phyloP scores from a whole-genome alignment of 306 rosid genomes.

The Quercus robur region DNA sequence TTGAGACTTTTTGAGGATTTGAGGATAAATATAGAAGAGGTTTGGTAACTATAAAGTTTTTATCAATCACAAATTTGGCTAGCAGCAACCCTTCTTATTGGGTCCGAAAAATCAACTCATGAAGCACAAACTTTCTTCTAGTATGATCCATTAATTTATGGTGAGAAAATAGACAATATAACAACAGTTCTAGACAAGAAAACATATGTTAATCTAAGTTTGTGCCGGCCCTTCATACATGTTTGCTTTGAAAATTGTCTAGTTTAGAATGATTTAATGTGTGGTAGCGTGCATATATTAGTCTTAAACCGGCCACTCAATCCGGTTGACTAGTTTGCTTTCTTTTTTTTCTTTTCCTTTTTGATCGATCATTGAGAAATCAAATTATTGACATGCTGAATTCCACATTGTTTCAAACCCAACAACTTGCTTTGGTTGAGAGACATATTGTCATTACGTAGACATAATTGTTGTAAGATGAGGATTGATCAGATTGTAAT shows the following conservation, averaged over 20 bases:
- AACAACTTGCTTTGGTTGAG: too few relatives aligned
- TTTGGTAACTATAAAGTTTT: neutral
- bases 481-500: too few relatives aligned
- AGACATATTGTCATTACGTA: too few relatives aligned
- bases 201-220: neutral
- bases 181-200: neutral
- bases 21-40: neutral
- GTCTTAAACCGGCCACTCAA: neutral
- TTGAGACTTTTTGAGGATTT: neutral
- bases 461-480: too few relatives aligned
- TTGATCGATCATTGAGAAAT: neutral
- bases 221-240: neutral
- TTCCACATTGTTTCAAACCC: neutral
- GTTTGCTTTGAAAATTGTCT: neutral
- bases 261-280: neutral
- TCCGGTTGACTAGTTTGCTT: neutral
- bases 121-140: too few relatives aligned
- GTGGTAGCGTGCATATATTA: neutral
- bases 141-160: neutral
- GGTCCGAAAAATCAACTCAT: too few relatives aligned
- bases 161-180: neutral
- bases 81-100: neutral
- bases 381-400: neutral
- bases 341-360: neutral
- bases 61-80: neutral